A percentile compares a stretch with the other conserved stretches of the same genome.
phyloP scores from a whole-genome alignment of 495 filamentous ascomycete species.

The Terfezia boudieri region DNA sequence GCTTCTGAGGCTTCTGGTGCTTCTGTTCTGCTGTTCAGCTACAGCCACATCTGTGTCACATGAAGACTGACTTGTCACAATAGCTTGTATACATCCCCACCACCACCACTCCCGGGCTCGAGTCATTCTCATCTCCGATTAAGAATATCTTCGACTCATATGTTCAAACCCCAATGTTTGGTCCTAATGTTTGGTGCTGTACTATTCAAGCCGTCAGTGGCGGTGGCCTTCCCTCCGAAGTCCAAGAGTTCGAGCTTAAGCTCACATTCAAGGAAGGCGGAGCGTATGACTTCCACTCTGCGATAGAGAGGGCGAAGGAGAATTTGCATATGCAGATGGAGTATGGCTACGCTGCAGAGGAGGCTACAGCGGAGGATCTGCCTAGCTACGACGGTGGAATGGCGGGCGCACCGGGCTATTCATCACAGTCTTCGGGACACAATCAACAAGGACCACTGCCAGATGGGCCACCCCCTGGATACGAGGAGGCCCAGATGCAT shows the following conservation, averaged over 20 bases:
- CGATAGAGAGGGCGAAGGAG: constrained; percentile 70
- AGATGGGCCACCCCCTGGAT: constrained; percentile 71
- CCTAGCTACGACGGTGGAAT: constrained; percentile 48
- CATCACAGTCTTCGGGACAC: constrained; percentile 4
- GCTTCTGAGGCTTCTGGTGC: no score
- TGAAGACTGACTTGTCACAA: no score
- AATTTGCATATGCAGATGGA: constrained; percentile 58
- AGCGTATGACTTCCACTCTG: constrained; percentile 69
- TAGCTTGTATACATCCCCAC: constrained; percentile 80
- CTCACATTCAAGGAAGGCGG: constrained; percentile 88
- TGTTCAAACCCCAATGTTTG: constrained; percentile 79
- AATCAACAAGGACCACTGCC: constrained; percentile 25
- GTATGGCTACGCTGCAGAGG: constrained; percentile 32
- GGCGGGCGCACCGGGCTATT: constrained; percentile 18
- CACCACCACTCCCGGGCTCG: constrained; percentile 40
- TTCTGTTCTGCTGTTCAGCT: no score
- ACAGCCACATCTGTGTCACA: no score
- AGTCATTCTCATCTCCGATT: constrained; percentile 76
- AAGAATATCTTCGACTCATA: constrained; percentile 71
- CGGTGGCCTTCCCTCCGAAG: constrained; percentile 63
- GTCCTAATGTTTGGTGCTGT: constrained; percentile 80
- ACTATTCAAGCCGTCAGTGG: constrained; percentile 54
- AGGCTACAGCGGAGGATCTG: constrained; percentile 24
- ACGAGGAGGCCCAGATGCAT: constrained; percentile 65
- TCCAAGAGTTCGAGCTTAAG: constrained; percentile 51